A percentile compares a stretch with the other conserved stretches of the same genome.
Conservation (phyloP, 1,284 basidiomycete genomes). For the Ganoderma meredithae region DNA sequence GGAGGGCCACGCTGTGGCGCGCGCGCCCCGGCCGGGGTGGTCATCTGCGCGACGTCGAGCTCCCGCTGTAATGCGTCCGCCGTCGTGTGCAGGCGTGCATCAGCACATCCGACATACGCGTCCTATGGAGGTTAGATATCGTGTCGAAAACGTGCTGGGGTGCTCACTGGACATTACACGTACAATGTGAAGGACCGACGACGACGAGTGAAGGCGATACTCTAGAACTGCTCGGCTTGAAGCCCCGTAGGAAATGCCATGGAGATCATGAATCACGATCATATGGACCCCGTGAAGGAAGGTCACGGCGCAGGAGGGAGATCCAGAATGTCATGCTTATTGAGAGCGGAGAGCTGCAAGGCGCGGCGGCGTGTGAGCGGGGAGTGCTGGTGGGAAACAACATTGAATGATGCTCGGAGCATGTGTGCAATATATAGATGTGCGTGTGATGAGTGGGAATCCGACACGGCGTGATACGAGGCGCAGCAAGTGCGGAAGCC, state of each 20-base stretch:
- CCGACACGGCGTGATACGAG: constrained; percentile 3
- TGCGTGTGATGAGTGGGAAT: constrained; percentile 8
- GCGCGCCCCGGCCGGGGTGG: background rate
- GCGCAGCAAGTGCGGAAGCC: background rate
- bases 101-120: background rate
- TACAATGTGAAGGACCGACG: background rate
- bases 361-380: background rate
- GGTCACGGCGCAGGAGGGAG: background rate
- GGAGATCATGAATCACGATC: constrained; percentile 1
- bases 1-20: background rate
- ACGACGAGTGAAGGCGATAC: background rate
- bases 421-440: constrained; percentile 11
- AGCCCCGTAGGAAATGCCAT: background rate
- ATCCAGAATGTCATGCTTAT: background rate
- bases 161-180: background rate
- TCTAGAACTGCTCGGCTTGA: background rate
- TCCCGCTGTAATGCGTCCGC: background rate
- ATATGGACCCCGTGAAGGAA: background rate
- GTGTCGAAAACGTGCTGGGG: background rate
- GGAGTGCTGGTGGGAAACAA: background rate
- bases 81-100: background rate
- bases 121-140: background rate
- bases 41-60: background rate
- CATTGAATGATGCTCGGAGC: constrained; percentile 10
- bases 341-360: constrained; percentile 1